These are phyloP conservation scores for Micromonas pusilla DNA, from an alignment of 139 green algal genomes.

Conservation along the genomic window DNA sequence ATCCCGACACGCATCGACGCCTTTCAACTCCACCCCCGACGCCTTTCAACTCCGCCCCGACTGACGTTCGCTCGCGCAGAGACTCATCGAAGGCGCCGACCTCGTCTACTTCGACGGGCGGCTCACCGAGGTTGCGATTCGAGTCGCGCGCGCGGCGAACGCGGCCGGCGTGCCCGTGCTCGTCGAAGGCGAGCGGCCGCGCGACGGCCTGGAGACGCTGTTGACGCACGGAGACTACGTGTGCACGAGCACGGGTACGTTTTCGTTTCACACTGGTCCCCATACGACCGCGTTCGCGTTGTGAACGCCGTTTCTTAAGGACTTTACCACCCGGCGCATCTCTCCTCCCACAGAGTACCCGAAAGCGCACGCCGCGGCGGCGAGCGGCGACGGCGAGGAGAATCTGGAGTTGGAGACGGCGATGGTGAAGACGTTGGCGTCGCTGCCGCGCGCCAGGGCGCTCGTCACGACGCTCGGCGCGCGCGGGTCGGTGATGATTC, in stretches of 20 bases:
- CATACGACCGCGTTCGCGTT: too few relatives aligned
- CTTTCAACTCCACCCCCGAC: too few relatives aligned
- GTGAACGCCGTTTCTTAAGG: too few relatives aligned
- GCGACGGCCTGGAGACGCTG: slow-evolving; percentile 65
- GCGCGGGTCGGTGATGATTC: slow-evolving; percentile 48
- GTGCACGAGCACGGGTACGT: slow-evolving; percentile 43
- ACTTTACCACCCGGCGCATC: too few relatives aligned
- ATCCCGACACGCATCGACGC: too few relatives aligned
- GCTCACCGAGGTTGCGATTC: slow-evolving; percentile 76
- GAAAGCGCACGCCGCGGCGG: not conserved
- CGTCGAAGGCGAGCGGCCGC: slow-evolving; percentile 82
- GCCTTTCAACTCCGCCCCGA: too few relatives aligned
- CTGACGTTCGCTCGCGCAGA: too few relatives aligned
- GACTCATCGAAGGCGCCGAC: slow-evolving; percentile 46
- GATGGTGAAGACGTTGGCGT: slow-evolving; percentile 48
- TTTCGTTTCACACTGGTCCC: too few relatives aligned
- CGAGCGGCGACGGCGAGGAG: too few relatives aligned
- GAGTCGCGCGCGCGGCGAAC: slow-evolving; percentile 58
- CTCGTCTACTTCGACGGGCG: slow-evolving; percentile 91
- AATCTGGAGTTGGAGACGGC: slow-evolving; percentile 57
- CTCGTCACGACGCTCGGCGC: slow-evolving; percentile 65
- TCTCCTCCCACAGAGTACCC: not conserved
- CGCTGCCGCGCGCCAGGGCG: slow-evolving; percentile 57
- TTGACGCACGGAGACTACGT: slow-evolving; percentile 71
- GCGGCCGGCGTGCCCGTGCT: slow-evolving; percentile 31